phyloP scores from a whole-genome alignment of 1,284 basidiomycete species.

The Uromyces viciae-fabae region DNA sequence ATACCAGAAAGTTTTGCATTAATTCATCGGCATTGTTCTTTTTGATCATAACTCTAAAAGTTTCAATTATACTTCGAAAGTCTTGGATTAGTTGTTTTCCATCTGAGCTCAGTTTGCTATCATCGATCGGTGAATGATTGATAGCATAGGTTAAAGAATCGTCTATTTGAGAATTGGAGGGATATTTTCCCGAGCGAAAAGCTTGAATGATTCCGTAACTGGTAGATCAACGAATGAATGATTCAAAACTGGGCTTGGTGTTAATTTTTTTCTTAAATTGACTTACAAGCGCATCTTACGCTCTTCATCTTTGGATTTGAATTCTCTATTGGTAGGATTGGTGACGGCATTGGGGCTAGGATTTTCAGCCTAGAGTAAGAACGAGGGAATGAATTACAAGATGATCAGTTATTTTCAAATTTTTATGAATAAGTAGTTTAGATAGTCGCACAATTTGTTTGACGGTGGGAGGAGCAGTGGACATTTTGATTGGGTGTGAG shows the following conservation, averaged over 20 bases:
- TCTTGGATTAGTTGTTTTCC: conserved; percentile 74
- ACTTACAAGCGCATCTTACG: conserved; percentile 45
- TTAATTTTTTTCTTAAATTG: not conserved
- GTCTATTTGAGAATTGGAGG: conserved; percentile 76
- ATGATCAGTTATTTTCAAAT: not conserved
- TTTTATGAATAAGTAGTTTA: not conserved
- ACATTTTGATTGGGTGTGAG: conserved; percentile 5
- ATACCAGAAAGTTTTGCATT: conserved; percentile 63
- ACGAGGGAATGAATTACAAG: not conserved
- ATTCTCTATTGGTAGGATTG: conserved; percentile 29
- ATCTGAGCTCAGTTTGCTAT: conserved; percentile 67
- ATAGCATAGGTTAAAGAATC: conserved; percentile 67
- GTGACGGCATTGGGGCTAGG: conserved; percentile 38
- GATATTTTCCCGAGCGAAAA: conserved; percentile 71
- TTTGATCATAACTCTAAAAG: conserved; percentile 65
- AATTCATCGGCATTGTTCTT: conserved; percentile 86
- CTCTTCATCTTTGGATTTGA: conserved; percentile 46
- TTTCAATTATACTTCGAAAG: conserved; percentile 66
- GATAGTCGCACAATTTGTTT: conserved; percentile 10
- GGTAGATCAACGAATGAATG: not conserved
- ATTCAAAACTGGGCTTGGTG: not conserved
- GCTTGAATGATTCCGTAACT: conserved; percentile 71
- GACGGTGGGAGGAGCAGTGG: conserved; percentile 8
- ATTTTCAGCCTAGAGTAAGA: conserved; percentile 35
- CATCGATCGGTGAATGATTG: conserved; percentile 66